Percentiles rank a stretch among this genome's conserved stretches.
These are phyloP conservation scores for Dioscorea dumetorum DNA, from an alignment of 106 monocot genomes.

Conservation along the genomic window DNA sequence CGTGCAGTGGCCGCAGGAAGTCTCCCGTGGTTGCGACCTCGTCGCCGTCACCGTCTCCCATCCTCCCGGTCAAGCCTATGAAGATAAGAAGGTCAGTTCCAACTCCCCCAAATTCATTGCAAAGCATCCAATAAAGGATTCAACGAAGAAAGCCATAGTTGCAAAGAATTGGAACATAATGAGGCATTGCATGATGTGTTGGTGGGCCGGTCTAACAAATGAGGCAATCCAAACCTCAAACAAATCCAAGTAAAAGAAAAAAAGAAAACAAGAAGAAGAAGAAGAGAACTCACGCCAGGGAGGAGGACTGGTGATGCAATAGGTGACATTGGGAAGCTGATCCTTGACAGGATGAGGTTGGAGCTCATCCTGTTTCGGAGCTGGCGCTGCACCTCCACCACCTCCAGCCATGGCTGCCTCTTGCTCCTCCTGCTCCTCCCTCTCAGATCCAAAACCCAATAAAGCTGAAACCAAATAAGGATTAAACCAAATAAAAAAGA, in stretches of 20 bases:
- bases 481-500: no score
- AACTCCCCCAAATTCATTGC: constrained; percentile 22
- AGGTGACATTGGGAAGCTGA: constrained; percentile 56
- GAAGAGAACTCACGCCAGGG: constrained; percentile 59
- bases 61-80: constrained; percentile 38
- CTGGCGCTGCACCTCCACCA: constrained; percentile 57
- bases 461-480: no score
- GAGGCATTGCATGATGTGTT: no score
- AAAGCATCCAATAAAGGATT: neutral
- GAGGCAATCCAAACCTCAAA: no score
- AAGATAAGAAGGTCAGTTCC: constrained; percentile 27
- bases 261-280: neutral
- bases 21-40: constrained; percentile 23
- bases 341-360: constrained; percentile 65
- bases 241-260: neutral
- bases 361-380: constrained; percentile 69
- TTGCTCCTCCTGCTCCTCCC: constrained; percentile 1
- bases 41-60: constrained; percentile 58
- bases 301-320: constrained; percentile 80
- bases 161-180: no score
- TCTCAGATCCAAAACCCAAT: neutral
- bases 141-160: no score
- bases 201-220: no score
- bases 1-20: constrained; percentile 53
- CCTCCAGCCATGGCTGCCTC: constrained; percentile 59